Base-by-base conservation (phyloP, 2,329 filamentous ascomycete species). In the Plenodomus lindquistii region DNA sequence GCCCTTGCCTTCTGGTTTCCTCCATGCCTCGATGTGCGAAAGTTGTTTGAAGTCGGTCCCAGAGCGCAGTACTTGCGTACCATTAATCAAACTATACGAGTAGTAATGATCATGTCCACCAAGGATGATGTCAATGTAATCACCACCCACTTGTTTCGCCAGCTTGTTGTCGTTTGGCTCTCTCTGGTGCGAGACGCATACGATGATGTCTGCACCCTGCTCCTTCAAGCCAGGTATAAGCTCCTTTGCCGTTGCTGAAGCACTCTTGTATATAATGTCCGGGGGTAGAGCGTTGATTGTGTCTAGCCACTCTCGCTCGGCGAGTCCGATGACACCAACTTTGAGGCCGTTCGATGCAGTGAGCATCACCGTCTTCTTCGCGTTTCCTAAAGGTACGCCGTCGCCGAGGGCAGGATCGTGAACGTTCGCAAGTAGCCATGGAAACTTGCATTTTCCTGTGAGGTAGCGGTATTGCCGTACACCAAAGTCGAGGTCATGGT, bases 41-140 rank as follows among this genome's bases (percentile, higher is more conserved):
- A 96, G 77, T 68, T 97, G 89, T 73, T 94, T 95, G 75, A 96
- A 97, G 70, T 97, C 92, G 16, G 86, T 90, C 0, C 92, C 91
- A 0, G 89, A 95, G 1, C 92, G 84, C n/a, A 97, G 77, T 2
- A 96, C 83, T 63, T 96, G 91, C 0, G 84, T 89, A 8, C 86
- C 87, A 52, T 92, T 91, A 69, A 94, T 81, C 46, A 91, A 66
- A 45, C 80, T 82, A 72, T 96, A 90, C 15, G 81, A 81, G 67
- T 96, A 96, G 73, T 87, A 94, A 68, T 97, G 92, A 62, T 96
- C 92, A 65, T 96, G 91, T 0, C 91, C 91, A 40, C 91, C 91
- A 0, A 96, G 80, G 37, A 97, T 88, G 29, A 96, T 84, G 68
- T 97, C 92, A 17, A 96, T 85, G 44, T 89, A 72, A 0, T 88